These are phyloP conservation scores for Ogataea salicorniae DNA, from an alignment of 805 yeast species.

Conservation along the genomic window DNA sequence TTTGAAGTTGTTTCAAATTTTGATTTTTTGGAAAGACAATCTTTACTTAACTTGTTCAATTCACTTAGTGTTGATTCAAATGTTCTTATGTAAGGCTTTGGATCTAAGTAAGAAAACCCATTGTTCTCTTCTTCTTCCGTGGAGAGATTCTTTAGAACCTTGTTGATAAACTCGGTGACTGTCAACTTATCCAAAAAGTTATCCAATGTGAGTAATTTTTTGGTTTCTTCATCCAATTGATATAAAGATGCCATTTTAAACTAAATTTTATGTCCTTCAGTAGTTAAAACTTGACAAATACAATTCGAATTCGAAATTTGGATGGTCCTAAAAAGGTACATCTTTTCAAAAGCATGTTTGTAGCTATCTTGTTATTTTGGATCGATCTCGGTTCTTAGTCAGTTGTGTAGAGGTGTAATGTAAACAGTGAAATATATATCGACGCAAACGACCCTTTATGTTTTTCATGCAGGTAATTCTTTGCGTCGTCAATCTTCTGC, in stretches of 20 bases:
- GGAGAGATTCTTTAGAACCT: constrained; percentile 54
- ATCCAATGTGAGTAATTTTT: constrained; percentile 50
- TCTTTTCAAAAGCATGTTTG: too few species aligned
- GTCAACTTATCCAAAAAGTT: constrained; percentile 65
- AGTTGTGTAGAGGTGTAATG: too few species aligned
- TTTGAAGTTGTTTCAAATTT: constrained; percentile 54
- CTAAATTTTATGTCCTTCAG: not conserved
- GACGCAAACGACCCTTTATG: too few species aligned
- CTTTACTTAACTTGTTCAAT: constrained; percentile 54
- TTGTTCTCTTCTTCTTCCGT: constrained; percentile 45
- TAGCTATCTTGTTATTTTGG: too few species aligned
- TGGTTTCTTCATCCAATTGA: constrained; percentile 54
- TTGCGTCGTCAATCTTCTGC: too few species aligned
- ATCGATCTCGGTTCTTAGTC: too few species aligned
- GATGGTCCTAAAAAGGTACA: too few species aligned
- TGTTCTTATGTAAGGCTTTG: constrained; percentile 90
- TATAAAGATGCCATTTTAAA: constrained; percentile 20
- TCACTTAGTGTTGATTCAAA: constrained; percentile 82
- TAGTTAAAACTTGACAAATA: too few species aligned
- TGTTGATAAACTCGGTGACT: constrained; percentile 76
- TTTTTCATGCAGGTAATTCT: too few species aligned
- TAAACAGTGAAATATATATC: too few species aligned
- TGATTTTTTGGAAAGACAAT: constrained; percentile 46
- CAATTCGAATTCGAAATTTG: too few species aligned
- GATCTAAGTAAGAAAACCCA: constrained; percentile 61